Evolutionary conservation across 495 filamentous ascomycete genomes (phyloP), one percentile per base, ranked within the genome.

Genomic region (Elasticomyces elasticus): DNA sequence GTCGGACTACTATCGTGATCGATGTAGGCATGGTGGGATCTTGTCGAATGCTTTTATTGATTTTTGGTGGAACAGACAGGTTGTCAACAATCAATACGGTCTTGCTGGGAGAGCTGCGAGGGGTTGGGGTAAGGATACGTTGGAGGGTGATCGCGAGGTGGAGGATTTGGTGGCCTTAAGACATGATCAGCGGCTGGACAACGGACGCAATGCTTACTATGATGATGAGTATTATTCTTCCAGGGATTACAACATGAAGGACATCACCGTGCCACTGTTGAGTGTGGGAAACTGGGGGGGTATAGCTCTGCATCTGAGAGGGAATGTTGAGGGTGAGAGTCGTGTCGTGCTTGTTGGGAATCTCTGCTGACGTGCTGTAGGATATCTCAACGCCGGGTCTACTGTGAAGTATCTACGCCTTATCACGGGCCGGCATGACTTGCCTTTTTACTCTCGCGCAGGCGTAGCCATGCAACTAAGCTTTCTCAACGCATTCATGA

Each of bases 241-340:
- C 9, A 79, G 76, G 61, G 79, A 78, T 48, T 83, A 79, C 54
- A 68, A 72, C 45, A 67, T 81, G 61, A 71, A 67, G 15, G 77
- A 82, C 53, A 81, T 83, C 50, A 64, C 79, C 38, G 76, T 81
- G 0, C 81, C 81, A 0, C 53, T 82, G 12, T 71, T 83, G 0
- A 73, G 68, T 7, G 80, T 82, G 13, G 81, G 74, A 0, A 84
- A 84, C 57, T 83, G 78, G 78, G 81, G 81, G n/a, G 80, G 80
- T 5, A 83, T 84, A 45, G 60, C 77, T 0, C 69, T 82, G 2
- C 79, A 83, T 55, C 67, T 83, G n/a, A 69, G 80, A 7, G 81
- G 81, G 0, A 84, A 85, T 52, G 71, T 85, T 5, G 69, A 80
- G 56, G 35, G 35, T 40, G 3, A 4, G 35, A 4, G 9, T 46